Percentiles rank a stretch among this genome's conserved stretches.
Conservation (phyloP, 768 basidiomycete species). For the Mycena maculata region DNA sequence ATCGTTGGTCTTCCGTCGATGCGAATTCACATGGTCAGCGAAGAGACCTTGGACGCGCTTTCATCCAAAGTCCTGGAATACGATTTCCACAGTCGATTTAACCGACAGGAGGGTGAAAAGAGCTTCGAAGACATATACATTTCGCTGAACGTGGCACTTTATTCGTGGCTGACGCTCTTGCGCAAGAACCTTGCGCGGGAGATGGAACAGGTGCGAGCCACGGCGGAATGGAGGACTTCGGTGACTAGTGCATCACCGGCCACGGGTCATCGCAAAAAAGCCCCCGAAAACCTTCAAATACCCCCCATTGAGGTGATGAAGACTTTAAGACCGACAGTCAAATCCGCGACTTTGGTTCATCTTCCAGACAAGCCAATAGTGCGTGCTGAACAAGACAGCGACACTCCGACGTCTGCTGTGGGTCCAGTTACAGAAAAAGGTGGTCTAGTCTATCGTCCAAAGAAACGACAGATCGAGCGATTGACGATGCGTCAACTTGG, state of each 20-base stretch:
- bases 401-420: not conserved
- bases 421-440: constrained; percentile 36
- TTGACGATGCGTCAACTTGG: constrained; percentile 87
- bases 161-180: constrained; percentile 83
- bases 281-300: constrained; percentile 47
- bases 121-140: constrained; percentile 85
- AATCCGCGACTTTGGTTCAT: constrained; percentile 26
- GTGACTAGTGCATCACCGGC: constrained; percentile 44
- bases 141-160: constrained; percentile 84
- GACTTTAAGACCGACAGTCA: constrained; percentile 14
- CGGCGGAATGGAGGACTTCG: constrained; percentile 64
- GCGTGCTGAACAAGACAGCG: not conserved
- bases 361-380: constrained; percentile 3
- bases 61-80: constrained; percentile 61
- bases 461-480: constrained; percentile 78
- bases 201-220: constrained; percentile 77
- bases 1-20: constrained; percentile 87
- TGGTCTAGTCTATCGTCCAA: constrained; percentile 64
- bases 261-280: constrained; percentile 50
- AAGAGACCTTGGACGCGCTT: constrained; percentile 61
- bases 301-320: constrained; percentile 42
- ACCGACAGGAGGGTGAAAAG: constrained; percentile 61
- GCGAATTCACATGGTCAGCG: constrained; percentile 83
- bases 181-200: constrained; percentile 82
- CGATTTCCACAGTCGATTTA: constrained; percentile 79